These are phyloP conservation scores for Trametes maxima DNA, from an alignment of 768 basidiomycete genomes.

Conservation along the genomic window DNA sequence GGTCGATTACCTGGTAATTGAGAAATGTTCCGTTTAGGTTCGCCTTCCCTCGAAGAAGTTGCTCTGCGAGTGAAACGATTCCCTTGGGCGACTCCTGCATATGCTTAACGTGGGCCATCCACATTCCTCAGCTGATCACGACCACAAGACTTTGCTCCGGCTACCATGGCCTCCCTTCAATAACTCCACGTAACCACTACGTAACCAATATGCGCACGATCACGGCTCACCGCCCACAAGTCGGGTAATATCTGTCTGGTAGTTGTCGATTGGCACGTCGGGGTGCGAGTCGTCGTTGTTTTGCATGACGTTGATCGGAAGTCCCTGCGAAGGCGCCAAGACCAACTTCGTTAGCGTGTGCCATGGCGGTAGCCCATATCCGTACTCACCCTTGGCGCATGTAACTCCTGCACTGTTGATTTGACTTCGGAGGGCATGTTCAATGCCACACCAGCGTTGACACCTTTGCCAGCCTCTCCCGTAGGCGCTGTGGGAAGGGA, in stretches of 20 bases:
- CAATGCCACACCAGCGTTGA: neutral
- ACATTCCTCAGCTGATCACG: neutral
- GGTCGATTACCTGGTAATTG: too few species aligned
- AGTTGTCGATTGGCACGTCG: neutral
- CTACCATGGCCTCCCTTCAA: neutral
- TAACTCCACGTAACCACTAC: neutral
- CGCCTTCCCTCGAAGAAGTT: too few species aligned
- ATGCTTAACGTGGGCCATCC: too few species aligned
- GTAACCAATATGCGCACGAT: neutral
- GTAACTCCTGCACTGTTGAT: too few species aligned
- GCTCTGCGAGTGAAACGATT: too few species aligned
- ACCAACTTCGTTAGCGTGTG: neutral
- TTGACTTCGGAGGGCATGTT: too few species aligned
- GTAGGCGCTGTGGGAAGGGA: too few species aligned
- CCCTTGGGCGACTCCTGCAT: too few species aligned
- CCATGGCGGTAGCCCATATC: neutral
- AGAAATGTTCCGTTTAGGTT: too few species aligned
- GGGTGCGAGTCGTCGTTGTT: slow-evolving; percentile 8
- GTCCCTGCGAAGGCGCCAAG: neutral
- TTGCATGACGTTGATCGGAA: slow-evolving; percentile 12
- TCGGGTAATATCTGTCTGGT: neutral
- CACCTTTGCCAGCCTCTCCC: too few species aligned
- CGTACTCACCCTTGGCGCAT: neutral
- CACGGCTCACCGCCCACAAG: neutral
- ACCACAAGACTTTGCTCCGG: neutral